Evolutionary conservation across 495 filamentous ascomycete genomes (phyloP).

Genomic region (Aspergillus cavernicola): DNA sequence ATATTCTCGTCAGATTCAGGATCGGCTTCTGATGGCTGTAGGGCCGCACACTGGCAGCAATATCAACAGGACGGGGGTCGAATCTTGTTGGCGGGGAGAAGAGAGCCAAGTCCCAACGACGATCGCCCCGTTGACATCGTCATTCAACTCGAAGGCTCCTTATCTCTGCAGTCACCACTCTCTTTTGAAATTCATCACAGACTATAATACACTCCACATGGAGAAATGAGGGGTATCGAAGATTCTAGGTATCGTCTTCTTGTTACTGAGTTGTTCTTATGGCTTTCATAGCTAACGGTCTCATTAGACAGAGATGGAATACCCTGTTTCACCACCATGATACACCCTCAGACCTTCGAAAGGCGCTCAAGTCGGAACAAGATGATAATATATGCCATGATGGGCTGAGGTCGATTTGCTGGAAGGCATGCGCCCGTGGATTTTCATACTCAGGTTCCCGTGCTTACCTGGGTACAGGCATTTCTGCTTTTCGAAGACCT

Average conservation of each 20-base stretch:
- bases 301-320: slow-evolving; percentile 58
- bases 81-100: background rate
- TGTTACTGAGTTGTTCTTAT: background rate
- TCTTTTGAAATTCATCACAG: slow-evolving; percentile 12
- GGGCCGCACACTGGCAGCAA: too few relatives aligned
- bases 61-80: too few relatives aligned
- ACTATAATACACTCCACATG: slow-evolving; percentile 16
- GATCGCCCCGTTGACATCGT: background rate
- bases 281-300: slow-evolving; percentile 7
- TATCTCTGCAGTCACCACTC: slow-evolving; percentile 9
- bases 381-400: slow-evolving; percentile 57
- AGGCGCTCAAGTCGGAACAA: slow-evolving; percentile 56
- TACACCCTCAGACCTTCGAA: slow-evolving; percentile 61
- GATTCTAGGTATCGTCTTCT: slow-evolving; percentile 51
- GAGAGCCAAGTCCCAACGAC: background rate
- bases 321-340: slow-evolving; percentile 57
- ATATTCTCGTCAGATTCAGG: background rate
- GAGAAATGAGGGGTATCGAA: slow-evolving; percentile 60
- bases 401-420: slow-evolving; percentile 84
- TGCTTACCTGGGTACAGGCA: slow-evolving; percentile 45
- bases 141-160: background rate
- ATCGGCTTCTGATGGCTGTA: background rate
- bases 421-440: slow-evolving; percentile 63
- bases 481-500: slow-evolving; percentile 77
- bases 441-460: background rate